Conservation (phyloP, 306 rosid species). For the Adenanthera pavonina region DNA sequence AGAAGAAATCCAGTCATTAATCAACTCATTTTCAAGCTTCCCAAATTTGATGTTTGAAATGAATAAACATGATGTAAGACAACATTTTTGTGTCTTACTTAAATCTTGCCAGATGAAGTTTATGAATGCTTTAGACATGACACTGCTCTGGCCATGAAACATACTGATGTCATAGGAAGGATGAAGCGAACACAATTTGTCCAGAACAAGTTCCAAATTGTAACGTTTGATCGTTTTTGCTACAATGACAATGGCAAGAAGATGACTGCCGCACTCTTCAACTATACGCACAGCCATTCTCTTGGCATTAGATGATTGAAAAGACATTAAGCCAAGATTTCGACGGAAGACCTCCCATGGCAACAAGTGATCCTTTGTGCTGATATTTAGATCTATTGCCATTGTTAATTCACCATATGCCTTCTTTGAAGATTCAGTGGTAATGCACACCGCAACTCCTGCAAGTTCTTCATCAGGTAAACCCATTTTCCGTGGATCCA, state of each 20-base stretch:
- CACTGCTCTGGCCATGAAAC: not conserved
- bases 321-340: not conserved
- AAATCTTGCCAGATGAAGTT: not conserved
- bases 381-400: conserved; percentile 6
- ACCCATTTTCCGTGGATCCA: not conserved
- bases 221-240: not conserved
- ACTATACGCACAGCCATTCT: not conserved
- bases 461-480: not conserved
- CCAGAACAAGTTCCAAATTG: not conserved
- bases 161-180: not conserved
- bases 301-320: not conserved
- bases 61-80: not conserved
- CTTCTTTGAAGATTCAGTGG: not conserved
- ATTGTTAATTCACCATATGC: not conserved
- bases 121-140: conserved; percentile 2
- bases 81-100: not conserved
- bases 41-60: not conserved
- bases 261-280: conserved; percentile 24
- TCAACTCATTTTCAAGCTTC: not conserved
- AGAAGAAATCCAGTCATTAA: not conserved
- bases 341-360: conserved; percentile 20
- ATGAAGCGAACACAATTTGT: not conserved
- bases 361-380: not conserved
- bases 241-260: conserved; percentile 12
- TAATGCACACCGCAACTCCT: not conserved